Evolutionary conservation across 768 basidiomycete species (phyloP), one percentile per base, ranked within the genome.

Genomic region (Chalciporus piperatus): DNA sequence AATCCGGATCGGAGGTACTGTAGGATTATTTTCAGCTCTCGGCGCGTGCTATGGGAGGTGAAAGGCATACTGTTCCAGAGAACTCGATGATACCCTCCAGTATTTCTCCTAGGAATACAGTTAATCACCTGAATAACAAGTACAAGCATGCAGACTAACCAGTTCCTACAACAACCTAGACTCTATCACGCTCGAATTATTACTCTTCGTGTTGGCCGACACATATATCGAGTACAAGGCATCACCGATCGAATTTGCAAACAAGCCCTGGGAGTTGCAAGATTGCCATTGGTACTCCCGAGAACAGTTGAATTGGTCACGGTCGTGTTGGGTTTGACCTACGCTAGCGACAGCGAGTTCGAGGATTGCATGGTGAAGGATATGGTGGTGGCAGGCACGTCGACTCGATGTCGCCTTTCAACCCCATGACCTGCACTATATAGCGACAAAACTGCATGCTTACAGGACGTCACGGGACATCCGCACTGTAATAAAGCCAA

Each of bases 31-130:
- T 2, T 32, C 30, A 32, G 30, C 9, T 9, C 30, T 32, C 10
- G 30, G 4, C 10, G 9, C 12, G 30, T 32, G 30, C 12, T 9
- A 10, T 4, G 30, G 30, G 30, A 32, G 30, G 30, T 32, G 35
- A 45, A 51, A 37, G 17, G 13, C 39, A 13, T 20, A 52, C 59
- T 12, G 60, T 61, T 20, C 50, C 60, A 20, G 52, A 41, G 25
- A 59, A 61, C 12, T 61, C 60, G 11, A 55, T 30, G 12, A 61
- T 49, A 22, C 60, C 60, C 1, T 43, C 56, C 57, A 58, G 17
- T 56, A 59, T 6, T 48, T 38, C 41, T 49, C 59, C 57, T 59
- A 20, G 16, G 16, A 20, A 10, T 6, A 17, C 4, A 30, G 12
- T 14, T 14, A 6, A 10, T 32, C 4, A 13, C 10, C 12, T 32